These are phyloP conservation scores for Lophium mytilinum DNA, from an alignment of 495 filamentous ascomycete genomes.

Conservation along the genomic window DNA sequence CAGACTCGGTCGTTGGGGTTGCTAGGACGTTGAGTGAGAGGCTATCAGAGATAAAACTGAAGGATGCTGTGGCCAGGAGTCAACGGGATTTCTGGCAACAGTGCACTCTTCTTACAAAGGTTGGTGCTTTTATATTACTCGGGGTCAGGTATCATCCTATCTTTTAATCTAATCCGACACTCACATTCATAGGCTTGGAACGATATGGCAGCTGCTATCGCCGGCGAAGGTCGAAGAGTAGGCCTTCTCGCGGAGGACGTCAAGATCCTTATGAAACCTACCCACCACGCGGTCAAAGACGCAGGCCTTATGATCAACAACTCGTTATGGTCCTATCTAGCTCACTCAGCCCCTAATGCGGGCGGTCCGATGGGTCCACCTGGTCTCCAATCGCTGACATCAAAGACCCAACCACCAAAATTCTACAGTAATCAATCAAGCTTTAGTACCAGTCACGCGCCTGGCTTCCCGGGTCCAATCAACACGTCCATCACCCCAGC, in stretches of 20 bases:
- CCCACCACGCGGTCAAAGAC: constrained; percentile 69
- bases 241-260: constrained; percentile 59
- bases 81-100: constrained; percentile 75
- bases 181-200: constrained; percentile 52
- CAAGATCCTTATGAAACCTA: constrained; percentile 60
- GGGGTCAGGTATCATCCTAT: not conserved
- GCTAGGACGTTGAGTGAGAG: constrained; percentile 60
- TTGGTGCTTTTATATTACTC: constrained; percentile 6
- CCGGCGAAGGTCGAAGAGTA: constrained; percentile 61
- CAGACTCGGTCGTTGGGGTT: constrained; percentile 64
- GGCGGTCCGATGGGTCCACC: not conserved
- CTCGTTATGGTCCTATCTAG: constrained; percentile 64
- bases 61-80: constrained; percentile 66
- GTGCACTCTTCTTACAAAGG: constrained; percentile 65
- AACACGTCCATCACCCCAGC: constrained; percentile 23
- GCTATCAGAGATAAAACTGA: constrained; percentile 71
- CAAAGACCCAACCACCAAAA: constrained; percentile 12
- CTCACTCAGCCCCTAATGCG: constrained; percentile 12
- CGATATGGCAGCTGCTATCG: constrained; percentile 42
- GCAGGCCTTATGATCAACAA: constrained; percentile 62
- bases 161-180: not conserved
- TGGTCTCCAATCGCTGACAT: not conserved
- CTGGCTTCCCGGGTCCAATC: constrained; percentile 16
- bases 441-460: not conserved
- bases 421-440: constrained; percentile 5